phyloP scores from a whole-genome alignment of 1,284 basidiomycete genomes.

The Sporisorium sorghi region DNA sequence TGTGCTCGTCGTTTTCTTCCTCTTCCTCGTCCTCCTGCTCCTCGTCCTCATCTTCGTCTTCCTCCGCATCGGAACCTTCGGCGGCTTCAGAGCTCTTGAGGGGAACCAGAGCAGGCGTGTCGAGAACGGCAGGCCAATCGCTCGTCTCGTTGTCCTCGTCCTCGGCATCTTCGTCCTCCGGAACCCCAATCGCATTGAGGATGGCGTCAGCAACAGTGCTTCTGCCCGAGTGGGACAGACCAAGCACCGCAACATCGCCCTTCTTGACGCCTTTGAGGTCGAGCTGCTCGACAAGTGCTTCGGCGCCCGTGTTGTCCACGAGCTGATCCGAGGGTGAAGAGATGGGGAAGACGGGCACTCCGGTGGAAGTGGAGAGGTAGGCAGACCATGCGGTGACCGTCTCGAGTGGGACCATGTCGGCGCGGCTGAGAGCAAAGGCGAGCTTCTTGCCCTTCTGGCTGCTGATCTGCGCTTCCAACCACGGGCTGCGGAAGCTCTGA shows the following conservation, averaged over 20 bases:
- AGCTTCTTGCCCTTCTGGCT: conserved; percentile 38
- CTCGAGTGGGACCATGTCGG: conserved; percentile 63
- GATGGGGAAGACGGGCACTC: conserved; percentile 53
- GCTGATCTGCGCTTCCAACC: conserved; percentile 51
- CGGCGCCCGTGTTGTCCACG: conserved; percentile 39
- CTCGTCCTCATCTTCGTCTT: conserved; percentile 27
- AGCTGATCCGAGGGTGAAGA: conserved; percentile 37
- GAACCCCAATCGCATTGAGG: conserved; percentile 48
- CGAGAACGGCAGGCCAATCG: conserved; percentile 57
- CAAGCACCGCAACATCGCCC: conserved; percentile 52
- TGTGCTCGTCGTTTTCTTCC: conserved; percentile 35
- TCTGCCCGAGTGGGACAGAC: conserved; percentile 59
- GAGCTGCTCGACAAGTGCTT: conserved; percentile 51
- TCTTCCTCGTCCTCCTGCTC: conserved; percentile 38
- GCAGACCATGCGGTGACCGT: conserved; percentile 57
- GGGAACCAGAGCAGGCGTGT: conserved; percentile 58
- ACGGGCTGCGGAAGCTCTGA: conserved; percentile 54
- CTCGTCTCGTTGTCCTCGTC: conserved; percentile 40
- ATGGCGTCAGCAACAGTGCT: conserved; percentile 55
- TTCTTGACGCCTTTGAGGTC: conserved; percentile 38
- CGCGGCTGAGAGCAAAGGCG: conserved; percentile 51
- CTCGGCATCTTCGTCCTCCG: conserved; percentile 37
- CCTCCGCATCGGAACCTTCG: conserved; percentile 25
- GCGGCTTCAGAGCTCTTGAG: conserved; percentile 37
- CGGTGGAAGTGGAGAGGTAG: conserved; percentile 29